phyloP scores from a whole-genome alignment of 2,329 filamentous ascomycete genomes.

The Clathrospora elynae region DNA sequence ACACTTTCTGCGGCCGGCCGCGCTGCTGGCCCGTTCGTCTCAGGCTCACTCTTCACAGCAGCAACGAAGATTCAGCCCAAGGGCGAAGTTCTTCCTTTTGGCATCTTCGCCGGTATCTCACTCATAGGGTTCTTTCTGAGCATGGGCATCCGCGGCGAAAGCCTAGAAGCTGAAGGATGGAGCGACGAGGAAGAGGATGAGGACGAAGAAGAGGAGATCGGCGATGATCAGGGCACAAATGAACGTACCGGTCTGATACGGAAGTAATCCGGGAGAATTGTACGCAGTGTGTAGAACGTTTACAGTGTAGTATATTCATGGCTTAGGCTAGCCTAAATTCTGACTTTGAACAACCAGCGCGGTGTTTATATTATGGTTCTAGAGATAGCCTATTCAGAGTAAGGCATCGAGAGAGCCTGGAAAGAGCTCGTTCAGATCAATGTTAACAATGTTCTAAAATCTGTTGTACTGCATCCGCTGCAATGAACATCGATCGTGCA shows the following conservation, averaged over 20 bases:
- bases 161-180: conserved; percentile 64
- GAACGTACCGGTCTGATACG: conserved; percentile 41
- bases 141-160: conserved; percentile 72
- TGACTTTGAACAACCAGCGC: conserved; percentile 16
- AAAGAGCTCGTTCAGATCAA: too few species aligned
- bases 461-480: too few species aligned
- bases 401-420: background rate
- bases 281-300: background rate
- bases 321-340: background rate
- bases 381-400: background rate
- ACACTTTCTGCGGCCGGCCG: conserved; percentile 89
- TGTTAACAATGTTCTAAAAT: too few species aligned
- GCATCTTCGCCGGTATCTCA: conserved; percentile 81
- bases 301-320: conserved; percentile 10
- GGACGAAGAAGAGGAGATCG: conserved; percentile 34
- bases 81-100: conserved; percentile 85
- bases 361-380: conserved; percentile 13
- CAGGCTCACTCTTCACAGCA: conserved; percentile 82
- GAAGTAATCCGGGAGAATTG: conserved; percentile 26
- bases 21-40: conserved; percentile 85
- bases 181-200: conserved; percentile 46
- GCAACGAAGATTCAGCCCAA: conserved; percentile 74
- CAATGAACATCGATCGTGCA: too few species aligned
- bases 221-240: conserved; percentile 21
- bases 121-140: conserved; percentile 80